Base-by-base conservation (phyloP, 2,329 filamentous ascomycete species). In the Diaporthe vexans region DNA sequence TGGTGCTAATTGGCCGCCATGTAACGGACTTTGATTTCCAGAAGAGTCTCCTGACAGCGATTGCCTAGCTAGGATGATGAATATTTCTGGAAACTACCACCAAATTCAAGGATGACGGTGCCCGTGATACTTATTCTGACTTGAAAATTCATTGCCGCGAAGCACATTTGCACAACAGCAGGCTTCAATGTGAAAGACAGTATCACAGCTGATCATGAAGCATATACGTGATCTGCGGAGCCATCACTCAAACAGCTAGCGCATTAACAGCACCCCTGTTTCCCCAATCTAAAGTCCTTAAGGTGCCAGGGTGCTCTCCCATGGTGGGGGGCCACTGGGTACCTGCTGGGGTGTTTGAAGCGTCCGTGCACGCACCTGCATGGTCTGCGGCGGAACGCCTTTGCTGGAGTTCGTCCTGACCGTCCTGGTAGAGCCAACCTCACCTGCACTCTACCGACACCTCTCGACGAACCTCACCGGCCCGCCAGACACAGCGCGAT, bases 1-100 rank as follows among this genome's bases (percentile, higher is more conserved):
- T 93, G 65, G 89, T 93, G 13, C 79, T 93, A 59, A 93, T 93
- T 81, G 91, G 91, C 58, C 86, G 89, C 74, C 84, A 88, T 57
- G 79, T 93, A 71, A 84, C 82, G 26, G 82, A 81, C n/a, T 83
- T 88, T 59, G 84, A 89, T 73, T 89, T 93, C 78, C 83, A 85
- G 76, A 79, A 81, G 70, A 92, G 81, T 77, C 71, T 79, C 17
- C 77, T 83, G 33, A 67, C 78, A n/a, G 72, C 63, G n/a, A 71
- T 76, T 43, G 17, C 59, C 4, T 52, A 71, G 37, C 21, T 11
- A 26, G 51, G 48, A 56, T 40, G 46, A 40, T 43, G 61, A 33
- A n/a, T 6, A 1, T 10, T 29, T 15, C 40, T 3, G 7, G 13
- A 5, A 6, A 4, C 6, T 17, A 43, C 19, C 40, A 17, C 13